Evolutionary conservation across 345 rosid genomes (phyloP).

Genomic region (Eucalyptus cladocalyx): DNA sequence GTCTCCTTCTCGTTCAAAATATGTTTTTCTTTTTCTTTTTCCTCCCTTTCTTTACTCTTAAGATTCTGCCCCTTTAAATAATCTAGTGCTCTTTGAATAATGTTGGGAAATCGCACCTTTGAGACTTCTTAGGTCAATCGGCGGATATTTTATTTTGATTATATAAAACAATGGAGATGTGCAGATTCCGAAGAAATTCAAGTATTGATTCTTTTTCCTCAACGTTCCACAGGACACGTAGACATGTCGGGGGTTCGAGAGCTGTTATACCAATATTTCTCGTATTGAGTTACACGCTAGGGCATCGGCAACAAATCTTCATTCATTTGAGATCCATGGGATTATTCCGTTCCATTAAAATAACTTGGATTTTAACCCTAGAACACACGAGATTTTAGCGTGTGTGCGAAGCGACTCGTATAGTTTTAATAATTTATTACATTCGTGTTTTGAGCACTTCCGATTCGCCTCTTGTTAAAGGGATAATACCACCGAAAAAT

Average conservation of each 20-base stretch:
- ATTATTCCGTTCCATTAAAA: not conserved
- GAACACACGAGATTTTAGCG: not conserved
- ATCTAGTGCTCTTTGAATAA: not conserved
- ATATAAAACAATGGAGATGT: not conserved
- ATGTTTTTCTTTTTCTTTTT: not conserved
- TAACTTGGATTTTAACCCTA: not conserved
- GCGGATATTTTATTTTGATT: not conserved
- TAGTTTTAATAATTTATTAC: not conserved
- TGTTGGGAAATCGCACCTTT: not conserved
- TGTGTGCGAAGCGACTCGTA: not conserved
- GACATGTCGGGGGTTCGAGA: not conserved
- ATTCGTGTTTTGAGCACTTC: not conserved
- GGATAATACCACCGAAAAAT: not conserved
- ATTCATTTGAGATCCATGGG: not conserved
- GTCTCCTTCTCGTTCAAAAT: not conserved
- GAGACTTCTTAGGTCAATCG: not conserved
- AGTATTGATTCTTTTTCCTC: not conserved
- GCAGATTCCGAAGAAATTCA: not conserved
- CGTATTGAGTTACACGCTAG: too few relatives aligned
- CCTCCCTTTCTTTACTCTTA: not conserved
- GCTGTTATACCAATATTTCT: not conserved
- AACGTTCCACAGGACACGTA: not conserved
- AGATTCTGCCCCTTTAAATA: not conserved
- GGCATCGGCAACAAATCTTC: not conserved
- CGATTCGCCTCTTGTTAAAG: not conserved